Evolutionary conservation across 768 basidiomycete species (phyloP).

Genomic region (Gloeostereum incarnatum): DNA sequence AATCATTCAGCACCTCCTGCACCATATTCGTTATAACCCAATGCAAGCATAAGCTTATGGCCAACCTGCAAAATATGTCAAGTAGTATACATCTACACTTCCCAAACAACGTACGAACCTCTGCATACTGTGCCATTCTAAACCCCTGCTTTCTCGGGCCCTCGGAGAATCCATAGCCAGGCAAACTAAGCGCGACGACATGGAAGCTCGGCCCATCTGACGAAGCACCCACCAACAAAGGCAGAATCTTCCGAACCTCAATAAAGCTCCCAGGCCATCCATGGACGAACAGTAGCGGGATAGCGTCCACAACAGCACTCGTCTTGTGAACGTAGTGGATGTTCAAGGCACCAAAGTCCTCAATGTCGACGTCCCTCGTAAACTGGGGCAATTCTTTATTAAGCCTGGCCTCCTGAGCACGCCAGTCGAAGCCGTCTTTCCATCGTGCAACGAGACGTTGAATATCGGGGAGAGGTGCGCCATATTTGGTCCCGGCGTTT

Average conservation of each 20-base stretch:
- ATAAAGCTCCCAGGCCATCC: slow-evolving; percentile 39
- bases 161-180: slow-evolving; percentile 38
- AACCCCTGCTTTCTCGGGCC: slow-evolving; percentile 32
- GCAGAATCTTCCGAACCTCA: slow-evolving; percentile 32
- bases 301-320: slow-evolving; percentile 13
- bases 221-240: slow-evolving; percentile 23
- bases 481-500: slow-evolving; percentile 2
- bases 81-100: background rate
- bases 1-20: background rate
- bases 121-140: slow-evolving; percentile 23
- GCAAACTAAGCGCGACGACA: slow-evolving; percentile 36
- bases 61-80: slow-evolving; percentile 13
- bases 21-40: slow-evolving; percentile 27
- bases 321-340: slow-evolving; percentile 26
- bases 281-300: slow-evolving; percentile 16
- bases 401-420: slow-evolving; percentile 15
- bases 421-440: slow-evolving; percentile 8
- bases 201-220: slow-evolving; percentile 32
- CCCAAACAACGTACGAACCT: slow-evolving; percentile 15
- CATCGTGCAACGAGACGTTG: slow-evolving; percentile 5
- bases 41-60: slow-evolving; percentile 24
- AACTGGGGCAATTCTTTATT: slow-evolving; percentile 23
- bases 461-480: slow-evolving; percentile 7
- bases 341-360: slow-evolving; percentile 19
- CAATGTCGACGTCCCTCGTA: slow-evolving; percentile 21